A percentile compares a stretch with the other conserved stretches of the same genome.
Conservation (phyloP, 2,329 filamentous ascomycete species). For the Sporothrix schenckii region DNA sequence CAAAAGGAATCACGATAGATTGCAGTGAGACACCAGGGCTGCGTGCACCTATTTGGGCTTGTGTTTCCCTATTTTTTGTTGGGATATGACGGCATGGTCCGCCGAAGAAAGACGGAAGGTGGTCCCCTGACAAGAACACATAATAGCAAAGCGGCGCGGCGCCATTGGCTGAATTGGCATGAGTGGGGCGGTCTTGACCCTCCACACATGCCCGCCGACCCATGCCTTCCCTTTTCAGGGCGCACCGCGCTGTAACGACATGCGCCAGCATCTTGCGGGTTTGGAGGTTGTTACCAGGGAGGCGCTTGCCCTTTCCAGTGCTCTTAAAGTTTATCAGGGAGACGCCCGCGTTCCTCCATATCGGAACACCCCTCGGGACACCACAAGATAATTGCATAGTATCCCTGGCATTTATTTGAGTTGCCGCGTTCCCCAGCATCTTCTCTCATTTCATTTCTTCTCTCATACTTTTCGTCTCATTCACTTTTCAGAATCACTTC, state of each 20-base stretch:
- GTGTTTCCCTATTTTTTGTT: conserved; percentile 28
- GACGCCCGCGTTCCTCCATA: conserved; percentile 4
- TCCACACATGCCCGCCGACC: neutral
- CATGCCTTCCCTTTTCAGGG: conserved; percentile 14
- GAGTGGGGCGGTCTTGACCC: conserved; percentile 6
- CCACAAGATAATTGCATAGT: neutral
- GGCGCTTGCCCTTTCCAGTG: neutral
- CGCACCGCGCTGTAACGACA: neutral
- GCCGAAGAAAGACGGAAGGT: conserved; percentile 22
- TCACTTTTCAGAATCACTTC: neutral
- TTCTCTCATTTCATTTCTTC: neutral
- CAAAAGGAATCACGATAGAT: neutral
- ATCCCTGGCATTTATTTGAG: conserved; percentile 2
- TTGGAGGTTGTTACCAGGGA: conserved; percentile 1
- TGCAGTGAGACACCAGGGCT: conserved; percentile 20
- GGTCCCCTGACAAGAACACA: conserved; percentile 26
- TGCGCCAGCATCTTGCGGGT: neutral
- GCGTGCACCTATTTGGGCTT: neutral
- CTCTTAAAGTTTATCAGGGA: conserved; percentile 12
- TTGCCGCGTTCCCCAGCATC: neutral
- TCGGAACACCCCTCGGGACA: conserved; percentile 17
- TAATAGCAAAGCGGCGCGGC: conserved; percentile 25
- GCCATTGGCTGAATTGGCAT: conserved; percentile 18
- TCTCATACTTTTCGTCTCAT: neutral
- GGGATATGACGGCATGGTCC: conserved; percentile 32